Evolutionary conservation across 2,329 filamentous ascomycete genomes (phyloP).

Genomic region (Ceratocystiopsis minuta): DNA sequence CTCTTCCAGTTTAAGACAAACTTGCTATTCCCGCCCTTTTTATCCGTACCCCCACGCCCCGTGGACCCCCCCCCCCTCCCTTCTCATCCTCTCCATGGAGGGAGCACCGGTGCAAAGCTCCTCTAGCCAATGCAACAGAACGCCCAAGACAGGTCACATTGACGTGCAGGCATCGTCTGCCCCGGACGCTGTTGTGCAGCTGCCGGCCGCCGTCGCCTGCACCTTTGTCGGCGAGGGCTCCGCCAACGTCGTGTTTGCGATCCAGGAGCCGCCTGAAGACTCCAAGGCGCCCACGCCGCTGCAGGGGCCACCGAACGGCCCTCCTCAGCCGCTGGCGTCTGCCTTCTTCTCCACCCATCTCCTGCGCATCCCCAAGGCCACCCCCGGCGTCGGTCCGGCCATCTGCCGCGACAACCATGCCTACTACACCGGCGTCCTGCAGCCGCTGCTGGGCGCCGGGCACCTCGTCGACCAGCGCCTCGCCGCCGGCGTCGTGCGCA

Average conservation of each 20-base stretch:
- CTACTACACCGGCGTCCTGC: conserved; percentile 33
- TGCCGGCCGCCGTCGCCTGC: conserved; percentile 14
- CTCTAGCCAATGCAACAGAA: too few species aligned
- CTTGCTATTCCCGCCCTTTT: too few species aligned
- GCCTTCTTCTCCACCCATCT: conserved; percentile 5
- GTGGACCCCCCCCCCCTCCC: background rate
- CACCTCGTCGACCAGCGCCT: conserved; percentile 38
- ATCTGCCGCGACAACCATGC: conserved; percentile 20
- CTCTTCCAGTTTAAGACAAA: too few species aligned
- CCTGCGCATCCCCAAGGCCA: conserved; percentile 23
- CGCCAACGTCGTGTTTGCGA: conserved; percentile 52
- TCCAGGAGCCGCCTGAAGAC: too few species aligned
- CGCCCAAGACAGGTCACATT: too few species aligned
- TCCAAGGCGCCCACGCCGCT: background rate
- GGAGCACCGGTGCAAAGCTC: too few species aligned
- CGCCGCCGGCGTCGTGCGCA: conserved; percentile 24
- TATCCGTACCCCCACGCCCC: too few species aligned
- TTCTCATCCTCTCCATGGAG: background rate
- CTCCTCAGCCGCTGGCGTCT: too few species aligned
- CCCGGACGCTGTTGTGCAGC: too few species aligned
- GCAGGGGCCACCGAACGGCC: background rate
- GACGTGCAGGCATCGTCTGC: too few species aligned
- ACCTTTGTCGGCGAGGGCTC: conserved; percentile 44
- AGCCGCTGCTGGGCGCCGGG: conserved; percentile 34
- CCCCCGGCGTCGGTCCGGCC: conserved; percentile 25